Evolutionary conservation across 768 basidiomycete species (phyloP).

Genomic region (Kwoniella pini): DNA sequence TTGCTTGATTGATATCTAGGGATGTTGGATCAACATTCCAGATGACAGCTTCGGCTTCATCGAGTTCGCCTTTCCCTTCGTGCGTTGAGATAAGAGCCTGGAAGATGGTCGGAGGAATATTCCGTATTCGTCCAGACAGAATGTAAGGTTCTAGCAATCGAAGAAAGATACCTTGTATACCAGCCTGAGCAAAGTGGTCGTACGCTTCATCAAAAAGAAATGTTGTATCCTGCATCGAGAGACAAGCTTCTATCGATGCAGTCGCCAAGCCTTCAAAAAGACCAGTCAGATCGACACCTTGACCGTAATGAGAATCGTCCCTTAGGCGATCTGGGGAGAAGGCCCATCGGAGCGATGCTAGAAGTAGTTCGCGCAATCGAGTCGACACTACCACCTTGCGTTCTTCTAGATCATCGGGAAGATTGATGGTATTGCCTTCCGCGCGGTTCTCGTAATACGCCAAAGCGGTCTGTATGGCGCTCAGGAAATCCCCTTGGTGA

Average conservation of each 20-base stretch:
- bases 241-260: constrained; percentile 62
- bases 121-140: constrained; percentile 68
- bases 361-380: constrained; percentile 78
- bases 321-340: constrained; percentile 95
- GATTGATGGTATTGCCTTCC: constrained; percentile 80
- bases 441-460: constrained; percentile 74
- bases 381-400: constrained; percentile 69
- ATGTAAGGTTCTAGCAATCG: constrained; percentile 78
- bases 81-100: constrained; percentile 79
- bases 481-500: constrained; percentile 80
- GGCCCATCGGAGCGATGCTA: constrained; percentile 80
- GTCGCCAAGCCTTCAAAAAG: constrained; percentile 84
- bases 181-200: constrained; percentile 79
- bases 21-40: constrained; percentile 93
- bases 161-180: constrained; percentile 83
- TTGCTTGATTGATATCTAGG: constrained; percentile 90
- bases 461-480: constrained; percentile 81
- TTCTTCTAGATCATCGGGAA: constrained; percentile 68
- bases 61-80: constrained; percentile 68
- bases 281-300: constrained; percentile 87
- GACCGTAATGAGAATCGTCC: constrained; percentile 79
- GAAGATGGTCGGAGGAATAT: constrained; percentile 82
- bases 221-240: constrained; percentile 75
- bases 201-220: constrained; percentile 93
- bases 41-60: constrained; percentile 81